Conservation (phyloP, 2,329 filamentous ascomycete species). For the Verticillium isaacii region DNA sequence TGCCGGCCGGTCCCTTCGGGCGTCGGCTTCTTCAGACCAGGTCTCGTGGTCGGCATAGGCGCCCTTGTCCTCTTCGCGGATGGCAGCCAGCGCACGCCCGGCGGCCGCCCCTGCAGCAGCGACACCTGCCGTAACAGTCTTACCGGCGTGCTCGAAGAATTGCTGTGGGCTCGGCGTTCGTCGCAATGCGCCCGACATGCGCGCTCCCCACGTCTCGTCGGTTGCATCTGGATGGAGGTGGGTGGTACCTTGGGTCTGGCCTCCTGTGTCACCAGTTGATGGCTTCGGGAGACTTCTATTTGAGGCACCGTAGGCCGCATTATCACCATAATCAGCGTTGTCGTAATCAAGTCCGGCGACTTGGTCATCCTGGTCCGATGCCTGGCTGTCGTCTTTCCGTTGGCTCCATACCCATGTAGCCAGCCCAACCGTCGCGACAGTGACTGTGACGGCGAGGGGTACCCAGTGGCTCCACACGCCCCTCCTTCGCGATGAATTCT, state of each 20-base stretch:
- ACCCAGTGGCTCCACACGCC: slow-evolving; percentile 79
- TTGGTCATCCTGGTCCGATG: slow-evolving; percentile 53
- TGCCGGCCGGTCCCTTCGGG: slow-evolving; percentile 46
- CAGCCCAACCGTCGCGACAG: slow-evolving; percentile 78
- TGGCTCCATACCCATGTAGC: slow-evolving; percentile 95
- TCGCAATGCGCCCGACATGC: slow-evolving; percentile 75
- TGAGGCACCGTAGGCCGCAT: slow-evolving; percentile 42
- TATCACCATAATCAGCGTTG: slow-evolving; percentile 48
- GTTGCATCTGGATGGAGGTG: slow-evolving; percentile 23
- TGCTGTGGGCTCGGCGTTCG: slow-evolving; percentile 85
- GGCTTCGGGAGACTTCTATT: slow-evolving; percentile 20
- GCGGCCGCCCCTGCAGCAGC: slow-evolving; percentile 81
- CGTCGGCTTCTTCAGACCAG: slow-evolving; percentile 86
- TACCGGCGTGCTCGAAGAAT: slow-evolving; percentile 77
- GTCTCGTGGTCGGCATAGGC: slow-evolving; percentile 82
- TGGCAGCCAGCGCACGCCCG: slow-evolving; percentile 76
- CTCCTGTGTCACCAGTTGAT: slow-evolving; percentile 12
- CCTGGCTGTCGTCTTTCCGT: slow-evolving; percentile 69
- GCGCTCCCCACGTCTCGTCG: slow-evolving; percentile 60
- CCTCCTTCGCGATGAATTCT: slow-evolving; percentile 53
- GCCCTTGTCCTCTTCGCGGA: slow-evolving; percentile 76
- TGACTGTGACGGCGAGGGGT: slow-evolving; percentile 79
- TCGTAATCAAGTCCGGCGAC: slow-evolving; percentile 41
- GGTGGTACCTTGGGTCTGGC: slow-evolving; percentile 37
- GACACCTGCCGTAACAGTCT: slow-evolving; percentile 74